Evolutionary conservation across 768 basidiomycete genomes (phyloP), one percentile per base, ranked within the genome.

Genomic region (Plicaturopsis crispa): DNA sequence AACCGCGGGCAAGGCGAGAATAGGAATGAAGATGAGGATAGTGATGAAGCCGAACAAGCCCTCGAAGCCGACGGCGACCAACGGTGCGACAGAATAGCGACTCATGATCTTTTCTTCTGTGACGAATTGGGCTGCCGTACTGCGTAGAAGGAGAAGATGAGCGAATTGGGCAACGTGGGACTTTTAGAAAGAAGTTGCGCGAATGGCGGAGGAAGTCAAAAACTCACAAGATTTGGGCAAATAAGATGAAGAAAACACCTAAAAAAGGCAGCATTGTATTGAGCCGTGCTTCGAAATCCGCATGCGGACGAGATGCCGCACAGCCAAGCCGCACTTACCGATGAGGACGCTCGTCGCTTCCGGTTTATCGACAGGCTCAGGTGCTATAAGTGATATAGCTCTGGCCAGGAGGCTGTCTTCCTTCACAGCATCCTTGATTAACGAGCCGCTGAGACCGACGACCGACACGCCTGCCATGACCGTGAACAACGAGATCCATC

Each of bases 101-200:
- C 77, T 67, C 84, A 98, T 81, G 49, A 98, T 92, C 67, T 87
- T 93, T 65, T 97, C 94, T 70, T 98, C 96, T 12, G 96, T 73
- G 32, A 97, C 93, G 54, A 93, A 93, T 56, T 93, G 91, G 7
- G 79, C 77, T 39, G 91, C 91, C 20, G 88, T 86, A 65, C 88
- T 92, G 55, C 19, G 42, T 37, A 11, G 42, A 10, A n/a, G 24
- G 3, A 21, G 41, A 28, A n/a, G 18, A 35, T 10, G 35, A 36
- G 12, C 28, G 35, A 12, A 13, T 33, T 19, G 22, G 31, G 35
- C 17, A n/a, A n/a, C n/a, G n/a, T n/a, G n/a, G n/a, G n/a, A n/a
- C n/a, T n/a, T n/a, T n/a, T n/a, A n/a, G 39, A 30, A 40, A 41
- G 40, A 43, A 40, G 40, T 42, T 46, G 43, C 31, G 34, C 33